These are phyloP conservation scores for Diversispora eburnea DNA, from an alignment of 192 early-diverging fungal genomes.

Conservation along the genomic window DNA sequence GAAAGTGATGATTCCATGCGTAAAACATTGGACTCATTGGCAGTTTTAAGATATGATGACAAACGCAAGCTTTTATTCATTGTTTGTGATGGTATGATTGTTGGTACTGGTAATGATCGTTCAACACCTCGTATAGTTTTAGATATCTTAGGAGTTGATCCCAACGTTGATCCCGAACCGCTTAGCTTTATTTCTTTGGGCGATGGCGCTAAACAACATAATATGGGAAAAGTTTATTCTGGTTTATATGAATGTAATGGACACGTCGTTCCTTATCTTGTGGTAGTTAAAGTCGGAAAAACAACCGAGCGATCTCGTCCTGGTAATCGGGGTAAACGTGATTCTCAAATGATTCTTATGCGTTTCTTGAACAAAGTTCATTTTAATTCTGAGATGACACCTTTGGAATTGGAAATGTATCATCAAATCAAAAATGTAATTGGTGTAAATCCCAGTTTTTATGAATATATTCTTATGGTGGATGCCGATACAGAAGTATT, in stretches of 20 bases:
- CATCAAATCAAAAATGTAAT: conserved; percentile 99
- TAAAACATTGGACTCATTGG: conserved; percentile 92
- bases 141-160: conserved; percentile 91
- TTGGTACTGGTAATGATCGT: conserved; percentile 93
- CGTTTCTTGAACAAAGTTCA: conserved; percentile 95
- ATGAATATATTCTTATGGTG: conserved; percentile 97
- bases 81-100: conserved; percentile 95
- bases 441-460: conserved; percentile 92
- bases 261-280: conserved; percentile 92
- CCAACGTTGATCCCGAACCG: conserved; percentile 78
- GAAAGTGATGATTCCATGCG: conserved; percentile 93
- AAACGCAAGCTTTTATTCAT: conserved; percentile 97
- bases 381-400: conserved; percentile 90
- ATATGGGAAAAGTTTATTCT: conserved; percentile 96
- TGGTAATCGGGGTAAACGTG: conserved; percentile 98
- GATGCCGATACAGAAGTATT: conserved; percentile 95
- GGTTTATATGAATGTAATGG: conserved; percentile 92
- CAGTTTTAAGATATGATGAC: conserved; percentile 89
- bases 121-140: conserved; percentile 96
- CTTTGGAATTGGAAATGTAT: conserved; percentile 95
- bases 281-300: conserved; percentile 92
- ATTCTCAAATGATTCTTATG: conserved; percentile 99
- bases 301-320: conserved; percentile 82
- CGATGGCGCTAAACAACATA: conserved; percentile 91
- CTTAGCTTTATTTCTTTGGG: conserved; percentile 84